A percentile compares a stretch with the other conserved stretches of the same genome.
Conservation (phyloP, 306 rosid species). For the Urtica urens region DNA sequence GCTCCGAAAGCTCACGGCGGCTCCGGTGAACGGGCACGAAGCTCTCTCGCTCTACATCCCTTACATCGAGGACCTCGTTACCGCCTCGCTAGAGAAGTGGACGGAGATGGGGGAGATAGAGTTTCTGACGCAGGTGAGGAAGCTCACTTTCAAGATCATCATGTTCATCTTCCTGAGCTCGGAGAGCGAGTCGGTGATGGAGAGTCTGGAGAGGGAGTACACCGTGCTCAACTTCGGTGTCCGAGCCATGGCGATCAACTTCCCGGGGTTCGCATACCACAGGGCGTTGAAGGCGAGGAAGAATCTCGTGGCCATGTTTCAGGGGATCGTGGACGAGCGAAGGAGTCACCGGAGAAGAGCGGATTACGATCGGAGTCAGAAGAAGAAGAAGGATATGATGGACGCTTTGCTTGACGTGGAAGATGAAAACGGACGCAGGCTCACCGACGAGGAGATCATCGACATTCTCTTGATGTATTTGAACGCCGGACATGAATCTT, state of each 20-base stretch:
- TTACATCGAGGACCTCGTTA: conserved; percentile 48
- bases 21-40: conserved; percentile 78
- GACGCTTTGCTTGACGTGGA: conserved; percentile 64
- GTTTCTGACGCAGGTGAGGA: conserved; percentile 51
- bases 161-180: conserved; percentile 78
- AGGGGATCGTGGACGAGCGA: conserved; percentile 51
- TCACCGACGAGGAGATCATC: conserved; percentile 54
- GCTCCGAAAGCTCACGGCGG: conserved; percentile 58
- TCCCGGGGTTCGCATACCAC: conserved; percentile 87
- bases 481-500: conserved; percentile 95
- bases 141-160: conserved; percentile 68
- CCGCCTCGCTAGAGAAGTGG: conserved; percentile 62
- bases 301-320: conserved; percentile 48
- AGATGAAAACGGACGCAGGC: conserved; percentile 63
- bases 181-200: conserved; percentile 53
- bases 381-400: conserved; percentile 64
- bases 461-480: conserved; percentile 79
- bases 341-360: conserved; percentile 33
- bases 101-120: conserved; percentile 47
- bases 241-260: conserved; percentile 70
- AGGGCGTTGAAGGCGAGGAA: conserved; percentile 63
- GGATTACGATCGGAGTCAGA: background rate
- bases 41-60: conserved; percentile 48
- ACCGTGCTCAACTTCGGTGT: conserved; percentile 65
- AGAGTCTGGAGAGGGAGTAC: conserved; percentile 65